phyloP scores from a whole-genome alignment of 768 basidiomycete species.

The Podaxis carcinomalis region DNA sequence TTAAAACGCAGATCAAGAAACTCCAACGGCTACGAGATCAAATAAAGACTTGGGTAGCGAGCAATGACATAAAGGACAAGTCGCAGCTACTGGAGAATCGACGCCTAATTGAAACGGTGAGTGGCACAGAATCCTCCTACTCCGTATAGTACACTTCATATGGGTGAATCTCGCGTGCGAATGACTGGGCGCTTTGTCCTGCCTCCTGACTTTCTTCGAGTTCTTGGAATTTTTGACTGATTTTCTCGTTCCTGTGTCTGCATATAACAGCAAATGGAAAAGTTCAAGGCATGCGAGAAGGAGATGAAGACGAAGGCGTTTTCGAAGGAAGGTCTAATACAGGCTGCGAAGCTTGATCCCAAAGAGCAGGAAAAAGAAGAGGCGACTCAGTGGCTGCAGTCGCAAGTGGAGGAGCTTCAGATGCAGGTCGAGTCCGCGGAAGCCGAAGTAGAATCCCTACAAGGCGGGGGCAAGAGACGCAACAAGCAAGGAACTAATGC shows the following conservation, averaged over 20 bases:
- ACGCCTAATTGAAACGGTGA: constrained; percentile 93
- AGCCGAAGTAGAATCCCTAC: constrained; percentile 88
- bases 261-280: constrained; percentile 94
- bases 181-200: background rate
- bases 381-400: constrained; percentile 80
- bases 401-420: constrained; percentile 85
- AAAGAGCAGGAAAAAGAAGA: constrained; percentile 97
- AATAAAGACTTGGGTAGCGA: constrained; percentile 98
- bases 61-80: constrained; percentile 99
- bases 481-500: constrained; percentile 63
- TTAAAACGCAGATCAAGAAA: constrained; percentile 95
- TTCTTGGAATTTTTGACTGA: background rate
- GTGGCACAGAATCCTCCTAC: constrained; percentile 22
- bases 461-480: constrained; percentile 81
- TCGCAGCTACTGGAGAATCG: constrained; percentile 86
- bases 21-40: constrained; percentile 97
- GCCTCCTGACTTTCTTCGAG: background rate
- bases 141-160: background rate
- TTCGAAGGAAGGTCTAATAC: constrained; percentile 96
- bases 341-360: constrained; percentile 91
- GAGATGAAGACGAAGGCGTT: constrained; percentile 99
- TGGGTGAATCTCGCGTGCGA: background rate
- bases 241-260: background rate
- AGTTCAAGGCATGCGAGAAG: constrained; percentile 99
- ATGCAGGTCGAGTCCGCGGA: constrained; percentile 93